A percentile compares a stretch with the other conserved stretches of the same genome.
Evolutionary conservation across 306 rosid genomes (phyloP).

Genomic region (Carpinus viminea): DNA sequence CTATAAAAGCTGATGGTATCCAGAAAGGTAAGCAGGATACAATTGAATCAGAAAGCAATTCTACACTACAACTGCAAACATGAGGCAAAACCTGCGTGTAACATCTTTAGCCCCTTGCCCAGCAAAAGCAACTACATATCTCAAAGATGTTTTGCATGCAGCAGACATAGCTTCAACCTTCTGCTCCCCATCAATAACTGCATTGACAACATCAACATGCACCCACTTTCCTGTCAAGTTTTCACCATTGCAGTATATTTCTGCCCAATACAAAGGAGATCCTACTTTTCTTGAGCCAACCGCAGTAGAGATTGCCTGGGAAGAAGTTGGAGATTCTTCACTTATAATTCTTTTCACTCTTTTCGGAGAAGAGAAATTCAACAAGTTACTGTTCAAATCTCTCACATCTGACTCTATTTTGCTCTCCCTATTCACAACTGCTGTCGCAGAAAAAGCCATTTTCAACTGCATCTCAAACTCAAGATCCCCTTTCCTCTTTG

Average conservation of each 20-base stretch:
- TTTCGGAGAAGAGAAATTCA: conserved; percentile 41
- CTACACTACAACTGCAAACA: conserved; percentile 15
- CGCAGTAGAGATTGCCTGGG: conserved; percentile 70
- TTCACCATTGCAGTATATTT: conserved; percentile 83
- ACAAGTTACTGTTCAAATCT: conserved; percentile 30
- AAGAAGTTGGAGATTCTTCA: conserved; percentile 51
- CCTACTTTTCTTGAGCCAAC: conserved; percentile 81
- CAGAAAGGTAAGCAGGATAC: conserved; percentile 21
- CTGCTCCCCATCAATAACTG: conserved; percentile 81
- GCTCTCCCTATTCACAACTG: conserved; percentile 36
- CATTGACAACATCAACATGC: conserved; percentile 81
- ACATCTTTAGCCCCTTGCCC: conserved; percentile 98
- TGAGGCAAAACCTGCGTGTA: conserved; percentile 78
- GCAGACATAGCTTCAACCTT: conserved; percentile 84
- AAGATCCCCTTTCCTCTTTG: conserved; percentile 84
- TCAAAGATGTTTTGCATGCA: conserved; percentile 80
- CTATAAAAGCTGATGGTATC: not conserved
- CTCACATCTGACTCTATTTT: conserved; percentile 34
- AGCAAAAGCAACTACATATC: conserved; percentile 93
- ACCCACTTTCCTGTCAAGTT: conserved; percentile 96
- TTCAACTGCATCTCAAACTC: conserved; percentile 92
- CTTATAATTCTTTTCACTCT: conserved; percentile 49
- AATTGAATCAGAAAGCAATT: not conserved
- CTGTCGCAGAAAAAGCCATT: conserved; percentile 84
- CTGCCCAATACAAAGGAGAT: conserved; percentile 94